phyloP scores from a whole-genome alignment of 169 alveolate species.

The Hepatocystis sp. region DNA sequence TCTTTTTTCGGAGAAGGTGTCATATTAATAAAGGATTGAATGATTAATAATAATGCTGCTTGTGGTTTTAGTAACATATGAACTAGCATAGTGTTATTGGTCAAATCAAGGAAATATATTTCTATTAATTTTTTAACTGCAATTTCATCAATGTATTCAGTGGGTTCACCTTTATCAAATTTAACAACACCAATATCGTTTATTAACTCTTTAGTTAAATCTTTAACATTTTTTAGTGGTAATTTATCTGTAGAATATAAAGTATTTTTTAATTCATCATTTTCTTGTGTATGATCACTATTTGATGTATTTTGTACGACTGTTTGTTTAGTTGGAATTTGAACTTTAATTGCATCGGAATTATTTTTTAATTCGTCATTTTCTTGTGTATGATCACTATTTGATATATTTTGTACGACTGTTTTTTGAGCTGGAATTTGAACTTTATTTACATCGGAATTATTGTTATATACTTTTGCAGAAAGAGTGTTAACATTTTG shows the following conservation, averaged over 20 bases:
- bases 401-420: background rate
- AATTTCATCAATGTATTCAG: conserved; percentile 45
- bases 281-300: background rate
- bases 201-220: conserved; percentile 32
- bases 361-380: background rate
- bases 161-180: conserved; percentile 66
- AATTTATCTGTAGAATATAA: conserved; percentile 11
- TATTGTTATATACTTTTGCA: background rate
- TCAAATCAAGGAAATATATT: conserved; percentile 41
- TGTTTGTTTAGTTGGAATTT: background rate
- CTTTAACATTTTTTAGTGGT: conserved; percentile 28
- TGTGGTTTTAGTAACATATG: conserved; percentile 69
- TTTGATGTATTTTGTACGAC: background rate
- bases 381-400: background rate
- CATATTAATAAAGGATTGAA: conserved; percentile 59
- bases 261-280: conserved; percentile 12
- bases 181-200: conserved; percentile 26
- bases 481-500: no score
- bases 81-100: conserved; percentile 41
- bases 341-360: background rate
- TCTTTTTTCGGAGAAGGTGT: conserved; percentile 64
- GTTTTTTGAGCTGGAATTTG: background rate
- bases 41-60: conserved; percentile 29
- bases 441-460: background rate
- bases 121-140: conserved; percentile 58